Percentiles rank a stretch among this genome's conserved stretches.
These are phyloP conservation scores for Lactarius indigo DNA, from an alignment of 768 basidiomycete species.

Conservation along the genomic window DNA sequence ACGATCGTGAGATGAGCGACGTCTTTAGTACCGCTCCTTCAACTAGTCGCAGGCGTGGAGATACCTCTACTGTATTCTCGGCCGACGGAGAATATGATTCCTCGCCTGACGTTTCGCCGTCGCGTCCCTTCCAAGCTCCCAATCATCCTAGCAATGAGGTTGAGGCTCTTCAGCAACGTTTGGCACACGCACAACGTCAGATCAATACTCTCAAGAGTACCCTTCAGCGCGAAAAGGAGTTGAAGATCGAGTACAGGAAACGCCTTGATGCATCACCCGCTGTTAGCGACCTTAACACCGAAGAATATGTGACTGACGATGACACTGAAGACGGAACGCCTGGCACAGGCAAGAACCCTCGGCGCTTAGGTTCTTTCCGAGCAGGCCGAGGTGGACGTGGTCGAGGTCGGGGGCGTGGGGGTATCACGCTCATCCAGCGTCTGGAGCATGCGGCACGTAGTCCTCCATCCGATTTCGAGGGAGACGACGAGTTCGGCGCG, in stretches of 20 bases:
- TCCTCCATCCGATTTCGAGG: slow-evolving; percentile 23
- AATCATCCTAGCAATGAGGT: slow-evolving; percentile 79
- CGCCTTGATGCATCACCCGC: slow-evolving; percentile 47
- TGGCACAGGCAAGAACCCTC: slow-evolving; percentile 19
- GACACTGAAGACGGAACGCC: slow-evolving; percentile 33
- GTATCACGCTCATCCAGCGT: slow-evolving; percentile 25
- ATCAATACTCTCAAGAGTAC: slow-evolving; percentile 78
- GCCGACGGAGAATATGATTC: slow-evolving; percentile 46
- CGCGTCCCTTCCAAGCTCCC: slow-evolving; percentile 59
- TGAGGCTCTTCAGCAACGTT: slow-evolving; percentile 72
- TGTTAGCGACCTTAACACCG: slow-evolving; percentile 41
- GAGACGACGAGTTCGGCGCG: slow-evolving; percentile 23
- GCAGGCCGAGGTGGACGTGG: slow-evolving; percentile 21
- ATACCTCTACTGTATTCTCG: slow-evolving; percentile 48
- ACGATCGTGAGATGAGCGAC: slow-evolving; percentile 55
- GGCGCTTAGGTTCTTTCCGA: slow-evolving; percentile 19
- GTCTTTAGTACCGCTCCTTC: slow-evolving; percentile 59
- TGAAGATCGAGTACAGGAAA: slow-evolving; percentile 58
- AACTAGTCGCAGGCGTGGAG: slow-evolving; percentile 55
- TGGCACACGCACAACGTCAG: slow-evolving; percentile 85
- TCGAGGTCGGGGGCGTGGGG: slow-evolving; percentile 21
- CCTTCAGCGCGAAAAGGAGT: slow-evolving; percentile 78
- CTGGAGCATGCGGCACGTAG: slow-evolving; percentile 24
- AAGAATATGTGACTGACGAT: slow-evolving; percentile 46
- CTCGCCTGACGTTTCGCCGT: slow-evolving; percentile 58